Evolutionary conservation across 1,284 basidiomycete genomes (phyloP).

Genomic region (Fomitopsis palustris): DNA sequence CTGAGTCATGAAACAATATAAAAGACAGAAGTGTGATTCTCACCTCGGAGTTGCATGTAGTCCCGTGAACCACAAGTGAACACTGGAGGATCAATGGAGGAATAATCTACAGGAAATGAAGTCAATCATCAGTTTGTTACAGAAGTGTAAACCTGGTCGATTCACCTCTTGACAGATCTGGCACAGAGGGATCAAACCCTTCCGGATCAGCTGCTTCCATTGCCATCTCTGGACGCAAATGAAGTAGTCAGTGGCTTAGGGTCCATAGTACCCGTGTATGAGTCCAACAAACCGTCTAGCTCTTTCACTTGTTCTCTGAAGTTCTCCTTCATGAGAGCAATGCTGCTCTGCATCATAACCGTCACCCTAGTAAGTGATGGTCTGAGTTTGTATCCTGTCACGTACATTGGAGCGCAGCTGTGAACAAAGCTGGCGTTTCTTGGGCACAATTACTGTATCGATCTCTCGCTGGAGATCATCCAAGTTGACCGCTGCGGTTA

Average conservation of each 20-base stretch:
- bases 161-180: constrained; percentile 42
- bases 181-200: constrained; percentile 41
- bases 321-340: constrained; percentile 37
- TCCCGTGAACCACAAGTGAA: constrained; percentile 53
- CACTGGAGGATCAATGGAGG: constrained; percentile 48
- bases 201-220: constrained; percentile 47
- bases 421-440: too few relatives aligned
- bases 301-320: constrained; percentile 49
- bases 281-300: constrained; percentile 38
- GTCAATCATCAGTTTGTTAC: not conserved
- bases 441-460: too few relatives aligned
- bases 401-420: not conserved
- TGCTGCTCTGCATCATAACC: not conserved
- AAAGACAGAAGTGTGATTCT: constrained; percentile 46
- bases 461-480: too few relatives aligned
- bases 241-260: not conserved
- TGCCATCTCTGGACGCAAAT: constrained; percentile 35
- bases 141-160: not conserved
- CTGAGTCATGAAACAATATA: not conserved
- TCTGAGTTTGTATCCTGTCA: not conserved
- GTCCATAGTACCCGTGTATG: not conserved
- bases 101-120: constrained; percentile 39
- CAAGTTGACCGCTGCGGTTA: too few relatives aligned
- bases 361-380: not conserved
- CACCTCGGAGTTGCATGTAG: constrained; percentile 36